phyloP scores from a whole-genome alignment of 2,329 filamentous ascomycete genomes.

The Beauveria medogensis region DNA sequence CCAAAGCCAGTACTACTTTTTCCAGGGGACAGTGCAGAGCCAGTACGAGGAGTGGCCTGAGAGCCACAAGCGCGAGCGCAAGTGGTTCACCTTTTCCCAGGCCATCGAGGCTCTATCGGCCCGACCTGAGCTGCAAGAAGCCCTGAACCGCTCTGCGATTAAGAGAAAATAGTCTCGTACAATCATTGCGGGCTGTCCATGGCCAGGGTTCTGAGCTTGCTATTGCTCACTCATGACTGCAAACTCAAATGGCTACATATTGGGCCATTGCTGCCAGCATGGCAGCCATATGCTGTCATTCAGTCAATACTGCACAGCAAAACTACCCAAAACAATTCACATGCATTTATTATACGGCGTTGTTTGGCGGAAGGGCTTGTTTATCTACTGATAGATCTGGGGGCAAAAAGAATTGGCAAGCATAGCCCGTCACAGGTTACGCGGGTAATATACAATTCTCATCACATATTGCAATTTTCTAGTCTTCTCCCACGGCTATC shows the following conservation, averaged over 20 bases:
- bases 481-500: neutral
- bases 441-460: slow-evolving; percentile 1
- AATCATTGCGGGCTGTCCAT: neutral
- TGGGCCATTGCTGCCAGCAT: neutral
- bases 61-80: slow-evolving; percentile 78
- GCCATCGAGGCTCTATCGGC: slow-evolving; percentile 69
- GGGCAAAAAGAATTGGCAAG: slow-evolving; percentile 1
- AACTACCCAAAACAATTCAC: slow-evolving; percentile 1
- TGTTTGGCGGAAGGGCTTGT: slow-evolving; percentile 1
- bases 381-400: slow-evolving; percentile 9
- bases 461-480: neutral
- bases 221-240: neutral
- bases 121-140: slow-evolving; percentile 82
- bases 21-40: slow-evolving; percentile 77
- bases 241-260: neutral
- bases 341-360: slow-evolving; percentile 9
- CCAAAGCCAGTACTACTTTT: slow-evolving; percentile 65
- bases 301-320: neutral
- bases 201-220: neutral
- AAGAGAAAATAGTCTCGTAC: slow-evolving; percentile 25
- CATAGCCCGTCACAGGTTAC: neutral
- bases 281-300: neutral
- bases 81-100: slow-evolving; percentile 81
- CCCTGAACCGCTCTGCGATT: slow-evolving; percentile 72
- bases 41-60: slow-evolving; percentile 90